These are phyloP conservation scores for Amanita inopinata DNA, from an alignment of 768 basidiomycete genomes.

Conservation along the genomic window DNA sequence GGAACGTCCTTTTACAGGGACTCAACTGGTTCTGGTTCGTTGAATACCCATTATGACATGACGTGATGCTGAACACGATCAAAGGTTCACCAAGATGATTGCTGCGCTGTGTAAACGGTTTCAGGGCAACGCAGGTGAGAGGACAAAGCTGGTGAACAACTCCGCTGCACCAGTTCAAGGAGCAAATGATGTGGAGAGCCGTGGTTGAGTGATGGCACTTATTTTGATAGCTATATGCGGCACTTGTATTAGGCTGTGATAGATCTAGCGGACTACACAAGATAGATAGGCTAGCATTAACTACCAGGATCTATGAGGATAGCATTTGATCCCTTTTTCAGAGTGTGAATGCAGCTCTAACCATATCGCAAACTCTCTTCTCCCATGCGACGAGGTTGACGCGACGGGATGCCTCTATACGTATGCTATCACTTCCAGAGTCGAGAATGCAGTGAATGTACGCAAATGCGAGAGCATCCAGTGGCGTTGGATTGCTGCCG, in stretches of 20 bases:
- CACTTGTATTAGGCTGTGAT: too few species aligned
- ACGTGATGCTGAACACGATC: too few species aligned
- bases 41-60: too few species aligned
- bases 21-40: constrained; percentile 78
- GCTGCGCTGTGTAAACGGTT: constrained; percentile 56
- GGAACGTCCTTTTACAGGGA: constrained; percentile 57
- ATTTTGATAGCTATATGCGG: constrained; percentile 7
- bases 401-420: constrained; percentile 58
- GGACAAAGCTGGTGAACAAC: constrained; percentile 13
- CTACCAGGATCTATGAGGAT: too few species aligned
- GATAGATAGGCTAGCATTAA: too few species aligned
- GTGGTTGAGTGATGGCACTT: not conserved
- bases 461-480: constrained; percentile 77
- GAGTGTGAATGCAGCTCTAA: constrained; percentile 43
- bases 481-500: constrained; percentile 59
- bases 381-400: constrained; percentile 82
- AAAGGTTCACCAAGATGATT: constrained; percentile 73
- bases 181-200: not conserved
- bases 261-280: too few species aligned
- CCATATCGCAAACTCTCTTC: constrained; percentile 48
- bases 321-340: too few species aligned
- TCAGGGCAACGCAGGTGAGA: constrained; percentile 15
- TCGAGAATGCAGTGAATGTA: constrained; percentile 64
- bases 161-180: not conserved
- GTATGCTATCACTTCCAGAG: constrained; percentile 28